A percentile compares a stretch with the other conserved stretches of the same genome.
Conservation (phyloP, 2,329 filamentous ascomycete species). For the Aureobasidium uvarum region DNA sequence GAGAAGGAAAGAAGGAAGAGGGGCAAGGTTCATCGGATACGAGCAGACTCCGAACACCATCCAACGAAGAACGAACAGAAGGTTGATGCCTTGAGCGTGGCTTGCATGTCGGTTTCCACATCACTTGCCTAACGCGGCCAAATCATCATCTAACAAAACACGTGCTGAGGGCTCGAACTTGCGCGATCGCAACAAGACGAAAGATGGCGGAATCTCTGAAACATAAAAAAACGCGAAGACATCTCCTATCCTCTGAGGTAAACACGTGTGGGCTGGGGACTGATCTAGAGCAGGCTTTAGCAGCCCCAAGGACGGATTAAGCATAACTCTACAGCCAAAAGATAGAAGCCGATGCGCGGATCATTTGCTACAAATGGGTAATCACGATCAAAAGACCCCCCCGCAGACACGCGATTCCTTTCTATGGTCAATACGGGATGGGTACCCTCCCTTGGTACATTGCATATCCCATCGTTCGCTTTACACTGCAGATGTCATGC, state of each 20-base stretch:
- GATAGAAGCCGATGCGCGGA: background rate
- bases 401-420: background rate
- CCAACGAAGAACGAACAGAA: background rate
- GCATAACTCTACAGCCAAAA: conserved; percentile 21
- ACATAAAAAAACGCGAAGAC: background rate
- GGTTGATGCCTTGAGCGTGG: background rate
- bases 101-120: background rate
- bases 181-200: background rate
- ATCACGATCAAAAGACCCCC: background rate
- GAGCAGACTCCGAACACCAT: background rate
- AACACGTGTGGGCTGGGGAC: too few species aligned
- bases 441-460: background rate
- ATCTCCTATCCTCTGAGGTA: too few species aligned
- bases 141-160: background rate
- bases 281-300: background rate
- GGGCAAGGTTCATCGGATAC: background rate
- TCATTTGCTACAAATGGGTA: background rate
- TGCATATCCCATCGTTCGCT: background rate
- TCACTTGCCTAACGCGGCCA: background rate
- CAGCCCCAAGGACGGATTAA: background rate
- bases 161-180: background rate
- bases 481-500: background rate
- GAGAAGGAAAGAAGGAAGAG: background rate
- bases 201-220: background rate
- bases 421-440: background rate